Evolutionary conservation across 148 eudicot genomes (phyloP).

Genomic region (Hydrangea macrophylla): DNA sequence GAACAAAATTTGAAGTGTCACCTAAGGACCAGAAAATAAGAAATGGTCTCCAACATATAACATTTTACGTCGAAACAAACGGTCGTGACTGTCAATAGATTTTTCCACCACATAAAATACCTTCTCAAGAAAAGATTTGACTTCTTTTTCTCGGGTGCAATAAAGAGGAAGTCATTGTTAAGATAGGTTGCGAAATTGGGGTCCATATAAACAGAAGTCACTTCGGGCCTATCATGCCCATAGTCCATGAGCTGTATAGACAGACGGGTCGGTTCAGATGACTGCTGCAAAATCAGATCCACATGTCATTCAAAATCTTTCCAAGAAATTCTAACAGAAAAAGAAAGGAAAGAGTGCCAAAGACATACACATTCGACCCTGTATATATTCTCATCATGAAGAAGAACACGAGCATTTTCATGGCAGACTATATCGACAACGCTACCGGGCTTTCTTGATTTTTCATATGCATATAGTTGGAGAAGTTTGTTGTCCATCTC

Average conservation of each 20-base stretch:
- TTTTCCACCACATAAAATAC: slow-evolving; percentile 25
- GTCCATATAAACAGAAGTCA: slow-evolving; percentile 54
- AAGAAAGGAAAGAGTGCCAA: neutral
- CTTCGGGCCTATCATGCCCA: slow-evolving; percentile 67
- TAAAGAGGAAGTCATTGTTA: slow-evolving; percentile 47
- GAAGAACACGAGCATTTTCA: slow-evolving; percentile 72
- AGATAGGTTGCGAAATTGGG: slow-evolving; percentile 66
- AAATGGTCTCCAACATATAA: no score
- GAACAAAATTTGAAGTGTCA: no score
- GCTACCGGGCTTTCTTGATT: slow-evolving; percentile 54
- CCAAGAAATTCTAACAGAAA: neutral
- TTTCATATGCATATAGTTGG: slow-evolving; percentile 79
- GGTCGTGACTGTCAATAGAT: neutral
- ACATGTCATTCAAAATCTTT: slow-evolving; percentile 14
- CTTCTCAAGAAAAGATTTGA: slow-evolving; percentile 62
- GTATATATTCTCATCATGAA: slow-evolving; percentile 76
- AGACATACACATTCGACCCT: slow-evolving; percentile 74
- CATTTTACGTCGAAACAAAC: no score
- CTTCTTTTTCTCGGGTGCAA: slow-evolving; percentile 44
- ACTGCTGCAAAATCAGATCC: slow-evolving; percentile 36
- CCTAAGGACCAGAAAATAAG: no score
- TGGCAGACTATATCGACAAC: slow-evolving; percentile 65
- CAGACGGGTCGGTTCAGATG: slow-evolving; percentile 48
- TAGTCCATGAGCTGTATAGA: slow-evolving; percentile 74
- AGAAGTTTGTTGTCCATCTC: slow-evolving; percentile 76